Evolutionary conservation across 2,329 filamentous ascomycete genomes (phyloP), one percentile per base, ranked within the genome.

Genomic region (Onygenales sp.): DNA sequence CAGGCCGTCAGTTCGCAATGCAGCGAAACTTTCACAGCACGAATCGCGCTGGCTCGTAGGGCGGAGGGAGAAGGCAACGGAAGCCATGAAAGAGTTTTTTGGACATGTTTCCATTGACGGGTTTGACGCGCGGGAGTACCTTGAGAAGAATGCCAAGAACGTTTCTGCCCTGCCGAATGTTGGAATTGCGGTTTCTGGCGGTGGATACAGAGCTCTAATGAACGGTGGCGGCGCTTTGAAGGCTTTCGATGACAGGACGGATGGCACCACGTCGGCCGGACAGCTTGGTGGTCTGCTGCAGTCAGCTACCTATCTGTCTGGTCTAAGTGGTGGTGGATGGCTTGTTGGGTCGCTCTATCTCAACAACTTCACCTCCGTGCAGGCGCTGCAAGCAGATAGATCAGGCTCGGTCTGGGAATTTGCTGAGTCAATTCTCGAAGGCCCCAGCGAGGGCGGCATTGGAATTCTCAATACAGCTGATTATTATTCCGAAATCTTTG

Each of bases 191-290:
- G 75, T 87, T 44, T 93, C 88, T 0, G 89, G 89, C 10, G 90
- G 90, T 65, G 90, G 90, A 38, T 95, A 93, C 67, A 79, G 90
- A 54, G 89, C 90, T n/a, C 76, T 94, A 73, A 75, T 91, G 74
- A 92, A 87, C 64, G 89, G 88, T 39, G 90, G 85, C 13, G 90
- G 90, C 56, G 85, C 85, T 43, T 62, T 95, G 13, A 81, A 86
- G 33, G 90, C 89, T 0, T 91, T 89, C 59, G 90, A 95, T 67
- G 80, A 71, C 61, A 81, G 90, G 17, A 90, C 86, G 0, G 66
- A 75, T 0, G 80, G 81, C 53, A 75, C 83, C 2, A 86, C 81
- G 0, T 70, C 63, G 7, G 63, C 72, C 3, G 87, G 87, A 3
- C 86, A 89, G 47, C 75, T 95, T 27, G 87, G 89, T 50, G 90